Evolutionary conservation across 2,329 filamentous ascomycete species (phyloP).

Genomic region (Annulohypoxylon truncatum): DNA sequence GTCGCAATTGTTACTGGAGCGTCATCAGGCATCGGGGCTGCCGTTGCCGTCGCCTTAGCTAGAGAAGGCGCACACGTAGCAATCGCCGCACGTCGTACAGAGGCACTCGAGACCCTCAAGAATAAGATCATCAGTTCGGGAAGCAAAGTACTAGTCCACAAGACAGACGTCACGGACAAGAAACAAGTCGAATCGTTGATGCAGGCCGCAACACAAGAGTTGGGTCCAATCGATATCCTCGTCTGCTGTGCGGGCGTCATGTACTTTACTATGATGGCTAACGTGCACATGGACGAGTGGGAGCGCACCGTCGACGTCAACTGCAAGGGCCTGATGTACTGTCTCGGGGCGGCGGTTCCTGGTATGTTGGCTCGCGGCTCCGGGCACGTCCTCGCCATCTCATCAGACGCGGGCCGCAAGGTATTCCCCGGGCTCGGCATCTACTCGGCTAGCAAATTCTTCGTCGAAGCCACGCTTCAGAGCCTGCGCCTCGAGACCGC

Average conservation of each 20-base stretch:
- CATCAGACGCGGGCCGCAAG: conserved; percentile 83
- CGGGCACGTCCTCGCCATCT: conserved; percentile 80
- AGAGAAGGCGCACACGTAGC: conserved; percentile 78
- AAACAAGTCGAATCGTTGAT: conserved; percentile 75
- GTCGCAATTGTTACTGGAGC: conserved; percentile 84
- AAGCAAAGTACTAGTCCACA: conserved; percentile 73
- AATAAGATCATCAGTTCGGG: conserved; percentile 66
- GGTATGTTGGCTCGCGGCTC: conserved; percentile 74
- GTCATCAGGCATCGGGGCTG: conserved; percentile 82
- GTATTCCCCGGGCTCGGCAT: conserved; percentile 85
- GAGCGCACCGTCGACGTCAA: conserved; percentile 86
- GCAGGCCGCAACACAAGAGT: conserved; percentile 65
- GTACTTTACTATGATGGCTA: conserved; percentile 91
- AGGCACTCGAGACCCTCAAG: conserved; percentile 76
- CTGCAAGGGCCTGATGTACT: conserved; percentile 84
- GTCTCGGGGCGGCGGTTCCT: conserved; percentile 75
- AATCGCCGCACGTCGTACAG: conserved; percentile 76
- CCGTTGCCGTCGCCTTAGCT: conserved; percentile 75
- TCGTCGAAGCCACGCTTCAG: conserved; percentile 85
- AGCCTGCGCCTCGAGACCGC: conserved; percentile 79
- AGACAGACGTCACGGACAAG: conserved; percentile 78
- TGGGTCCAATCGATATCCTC: conserved; percentile 82
- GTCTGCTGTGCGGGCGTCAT: conserved; percentile 85
- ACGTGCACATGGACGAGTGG: conserved; percentile 79
- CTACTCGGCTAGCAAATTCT: conserved; percentile 87